Evolutionary conservation across 495 filamentous ascomycete genomes (phyloP), one percentile per base, ranked within the genome.

Genomic region (Evernia prunastri): DNA sequence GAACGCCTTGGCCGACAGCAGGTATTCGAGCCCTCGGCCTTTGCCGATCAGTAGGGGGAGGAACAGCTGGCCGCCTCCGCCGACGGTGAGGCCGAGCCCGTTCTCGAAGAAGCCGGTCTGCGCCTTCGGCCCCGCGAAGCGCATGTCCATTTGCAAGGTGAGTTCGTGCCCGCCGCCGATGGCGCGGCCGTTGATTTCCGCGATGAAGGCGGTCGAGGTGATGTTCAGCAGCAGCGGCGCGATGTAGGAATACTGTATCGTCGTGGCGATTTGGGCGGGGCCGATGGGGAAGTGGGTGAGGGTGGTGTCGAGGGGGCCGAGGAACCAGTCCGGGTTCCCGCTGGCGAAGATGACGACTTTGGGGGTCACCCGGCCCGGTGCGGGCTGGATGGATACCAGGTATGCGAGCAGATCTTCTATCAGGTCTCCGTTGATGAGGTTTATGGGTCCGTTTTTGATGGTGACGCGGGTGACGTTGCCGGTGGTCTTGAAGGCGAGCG

Each of bases 331-430:
- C 8, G 67, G 69, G 42, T 65, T 66, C 20, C 60, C 31, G 60
- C 64, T 68, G 29, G 62, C 61, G 40, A 72, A 68, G 58, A 71
- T 66, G 43, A 72, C 67, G 17, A 72, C 67, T 67, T 71, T 72
- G 40, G 67, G 69, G 29, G 67, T 61, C 2, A 40, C 56, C 15
- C n/a, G 59, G 18, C 20, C 25, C 9, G 62, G 47, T 29, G 39
- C 9, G 40, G 62, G 62, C 31, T 60, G 57, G 7, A 51, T 60
- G 25, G 35, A 60, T 18, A 60, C 29, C 4, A 65, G 42, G 45
- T 49, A 65, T 43, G 13, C 20, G 45, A 60, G 25, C 10, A 65
- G 63, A 35, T 65, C 63, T 29, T 43, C 37, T 57, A 61, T 54
- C 11, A 65, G 9, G 31, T 54, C 20, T n/a, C 33, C 11, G 17